Evolutionary conservation across 805 yeast species (phyloP).

Genomic region (Martiniozyma abietophila): DNA sequence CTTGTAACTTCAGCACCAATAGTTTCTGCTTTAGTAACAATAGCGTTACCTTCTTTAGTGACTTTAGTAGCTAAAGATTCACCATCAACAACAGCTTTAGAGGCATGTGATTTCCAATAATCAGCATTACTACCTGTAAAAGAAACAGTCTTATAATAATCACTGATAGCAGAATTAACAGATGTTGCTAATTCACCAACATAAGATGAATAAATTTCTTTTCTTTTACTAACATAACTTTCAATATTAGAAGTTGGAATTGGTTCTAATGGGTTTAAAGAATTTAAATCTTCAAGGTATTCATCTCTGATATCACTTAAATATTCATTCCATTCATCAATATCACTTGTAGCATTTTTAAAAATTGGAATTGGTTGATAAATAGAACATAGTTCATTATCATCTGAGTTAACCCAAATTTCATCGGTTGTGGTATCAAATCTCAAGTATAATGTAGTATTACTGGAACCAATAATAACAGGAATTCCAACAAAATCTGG

Average conservation of each 20-base stretch:
- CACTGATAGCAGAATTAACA: slow-evolving; percentile 3
- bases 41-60: slow-evolving; percentile 4
- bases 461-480: slow-evolving; percentile 42
- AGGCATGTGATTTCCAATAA: slow-evolving; percentile 1
- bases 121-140: background rate
- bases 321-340: slow-evolving; percentile 5
- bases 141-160: slow-evolving; percentile 1
- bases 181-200: slow-evolving; percentile 6
- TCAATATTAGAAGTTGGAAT: background rate
- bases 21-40: slow-evolving; percentile 7
- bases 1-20: slow-evolving; percentile 7
- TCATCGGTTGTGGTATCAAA: slow-evolving; percentile 64
- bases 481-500: slow-evolving; percentile 28
- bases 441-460: slow-evolving; percentile 40
- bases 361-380: slow-evolving; percentile 6
- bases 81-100: slow-evolving; percentile 1
- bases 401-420: slow-evolving; percentile 41
- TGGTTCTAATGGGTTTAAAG: background rate
- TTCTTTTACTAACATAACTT: slow-evolving; percentile 7
- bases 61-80: slow-evolving; percentile 1
- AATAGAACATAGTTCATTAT: slow-evolving; percentile 11
- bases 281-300: slow-evolving; percentile 3
- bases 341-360: background rate
- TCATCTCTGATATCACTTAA: slow-evolving; percentile 2
- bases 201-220: slow-evolving; percentile 1